A percentile compares a stretch with the other conserved stretches of the same genome.
phyloP scores from a whole-genome alignment of 148 eudicot species.

The Dianthus caryophyllus region DNA sequence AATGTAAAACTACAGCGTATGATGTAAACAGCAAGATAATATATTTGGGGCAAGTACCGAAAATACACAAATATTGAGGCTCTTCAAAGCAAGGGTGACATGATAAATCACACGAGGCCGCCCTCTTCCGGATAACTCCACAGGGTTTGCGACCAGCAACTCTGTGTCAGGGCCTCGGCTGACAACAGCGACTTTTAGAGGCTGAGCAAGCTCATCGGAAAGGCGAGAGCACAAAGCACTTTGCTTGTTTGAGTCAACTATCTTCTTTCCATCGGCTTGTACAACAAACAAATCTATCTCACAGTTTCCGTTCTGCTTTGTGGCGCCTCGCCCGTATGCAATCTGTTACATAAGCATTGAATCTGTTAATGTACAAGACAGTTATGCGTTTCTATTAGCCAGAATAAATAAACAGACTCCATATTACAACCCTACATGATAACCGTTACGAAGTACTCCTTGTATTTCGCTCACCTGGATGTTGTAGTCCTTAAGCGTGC shows the following conservation, averaged over 20 bases:
- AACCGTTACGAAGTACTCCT: too few relatives aligned
- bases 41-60: constrained; percentile 31
- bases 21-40: neutral
- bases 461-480: constrained; percentile 38
- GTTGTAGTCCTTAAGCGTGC: constrained; percentile 77
- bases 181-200: constrained; percentile 48
- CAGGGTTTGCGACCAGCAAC: constrained; percentile 57
- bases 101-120: constrained; percentile 57
- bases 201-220: constrained; percentile 39
- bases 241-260: constrained; percentile 46
- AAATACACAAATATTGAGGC: constrained; percentile 47
- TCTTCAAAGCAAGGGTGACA: constrained; percentile 56
- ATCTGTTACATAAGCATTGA: constrained; percentile 29
- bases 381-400: neutral
- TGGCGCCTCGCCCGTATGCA: constrained; percentile 48
- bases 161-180: constrained; percentile 68
- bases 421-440: too few relatives aligned
- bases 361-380: constrained; percentile 7
- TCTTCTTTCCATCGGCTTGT: constrained; percentile 62
- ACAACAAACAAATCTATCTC: constrained; percentile 53
- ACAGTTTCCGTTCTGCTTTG: constrained; percentile 33
- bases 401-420: neutral
- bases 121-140: constrained; percentile 60
- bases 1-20: neutral
- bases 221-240: constrained; percentile 44